Percentiles rank a stretch among this genome's conserved stretches.
phyloP scores from a whole-genome alignment of 345 rosid genomes.

The Syzygium aromaticum region DNA sequence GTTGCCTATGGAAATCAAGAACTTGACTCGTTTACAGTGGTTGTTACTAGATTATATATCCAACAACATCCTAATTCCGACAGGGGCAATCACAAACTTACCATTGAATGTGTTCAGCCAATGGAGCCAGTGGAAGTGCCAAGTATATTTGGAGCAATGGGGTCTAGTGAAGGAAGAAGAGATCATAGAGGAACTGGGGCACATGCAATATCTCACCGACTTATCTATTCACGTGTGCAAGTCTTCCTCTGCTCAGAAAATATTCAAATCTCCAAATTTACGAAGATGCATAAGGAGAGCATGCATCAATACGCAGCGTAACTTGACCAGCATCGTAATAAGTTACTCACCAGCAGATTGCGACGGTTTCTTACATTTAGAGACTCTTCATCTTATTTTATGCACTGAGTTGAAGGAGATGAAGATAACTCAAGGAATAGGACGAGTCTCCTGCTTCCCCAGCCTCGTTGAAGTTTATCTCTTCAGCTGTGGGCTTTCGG shows the following conservation, averaged over 20 bases:
- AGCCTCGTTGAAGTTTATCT: too few relatives aligned
- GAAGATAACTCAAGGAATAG: neutral
- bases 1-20: accelerated
- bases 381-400: accelerated
- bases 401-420: accelerated
- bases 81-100: accelerated
- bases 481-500: too few relatives aligned
- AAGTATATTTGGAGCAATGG: accelerated
- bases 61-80: neutral
- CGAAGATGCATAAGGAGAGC: neutral
- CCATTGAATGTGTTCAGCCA: accelerated
- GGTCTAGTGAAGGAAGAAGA: accelerated
- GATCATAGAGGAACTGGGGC: neutral
- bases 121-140: too few relatives aligned
- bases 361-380: neutral
- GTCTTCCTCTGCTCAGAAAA: neutral
- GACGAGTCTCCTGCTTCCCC: neutral
- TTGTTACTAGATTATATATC: neutral
- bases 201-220: neutral
- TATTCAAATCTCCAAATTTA: neutral
- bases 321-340: accelerated
- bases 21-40: neutral
- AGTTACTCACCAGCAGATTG: neutral
- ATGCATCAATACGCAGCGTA: too few relatives aligned
- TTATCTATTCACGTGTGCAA: accelerated